These are phyloP conservation scores for Lanmaoa pseudosensibilis DNA, from an alignment of 768 basidiomycete genomes.

Conservation along the genomic window DNA sequence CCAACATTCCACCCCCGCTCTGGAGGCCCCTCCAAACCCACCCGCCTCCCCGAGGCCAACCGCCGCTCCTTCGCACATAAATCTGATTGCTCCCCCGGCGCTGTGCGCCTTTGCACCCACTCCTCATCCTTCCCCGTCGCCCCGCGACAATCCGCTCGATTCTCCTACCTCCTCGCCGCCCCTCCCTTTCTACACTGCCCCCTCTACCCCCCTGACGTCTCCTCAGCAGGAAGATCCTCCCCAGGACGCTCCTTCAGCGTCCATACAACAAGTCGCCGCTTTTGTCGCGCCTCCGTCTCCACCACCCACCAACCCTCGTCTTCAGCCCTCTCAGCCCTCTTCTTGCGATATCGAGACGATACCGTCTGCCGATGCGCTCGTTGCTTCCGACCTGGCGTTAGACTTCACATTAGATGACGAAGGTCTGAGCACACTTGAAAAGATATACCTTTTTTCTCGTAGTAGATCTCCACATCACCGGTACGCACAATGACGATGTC, in stretches of 20 bases:
- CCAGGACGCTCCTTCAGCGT: slow-evolving; percentile 18
- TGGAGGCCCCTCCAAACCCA: slow-evolving; percentile 13
- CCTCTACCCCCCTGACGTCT: slow-evolving; percentile 44
- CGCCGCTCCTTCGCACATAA: slow-evolving; percentile 36
- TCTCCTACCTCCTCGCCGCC: slow-evolving; percentile 40
- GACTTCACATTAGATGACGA: slow-evolving; percentile 70
- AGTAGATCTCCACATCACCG: slow-evolving; percentile 68
- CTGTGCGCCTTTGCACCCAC: slow-evolving; percentile 30
- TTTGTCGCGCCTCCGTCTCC: slow-evolving; percentile 24
- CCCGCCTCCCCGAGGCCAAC: slow-evolving; percentile 15
- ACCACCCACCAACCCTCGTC: slow-evolving; percentile 23
- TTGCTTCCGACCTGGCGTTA: slow-evolving; percentile 31
- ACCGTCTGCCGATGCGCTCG: slow-evolving; percentile 27
- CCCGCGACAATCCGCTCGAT: slow-evolving; percentile 38
- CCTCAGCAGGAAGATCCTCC: slow-evolving; percentile 40
- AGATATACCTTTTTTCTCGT: slow-evolving; percentile 86
- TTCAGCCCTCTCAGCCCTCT: slow-evolving; percentile 24
- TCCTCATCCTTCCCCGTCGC: slow-evolving; percentile 34
- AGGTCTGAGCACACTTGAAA: slow-evolving; percentile 79
- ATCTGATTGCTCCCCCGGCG: slow-evolving; percentile 34
- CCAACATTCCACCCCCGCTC: slow-evolving; percentile 22
- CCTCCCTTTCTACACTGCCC: slow-evolving; percentile 49
- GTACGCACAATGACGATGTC: slow-evolving; percentile 25
- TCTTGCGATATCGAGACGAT: slow-evolving; percentile 30
- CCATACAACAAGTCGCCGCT: slow-evolving; percentile 21